Base-by-base conservation (phyloP, 1,139 yeast genomes). In the Scheffersomyces parashehatae region DNA sequence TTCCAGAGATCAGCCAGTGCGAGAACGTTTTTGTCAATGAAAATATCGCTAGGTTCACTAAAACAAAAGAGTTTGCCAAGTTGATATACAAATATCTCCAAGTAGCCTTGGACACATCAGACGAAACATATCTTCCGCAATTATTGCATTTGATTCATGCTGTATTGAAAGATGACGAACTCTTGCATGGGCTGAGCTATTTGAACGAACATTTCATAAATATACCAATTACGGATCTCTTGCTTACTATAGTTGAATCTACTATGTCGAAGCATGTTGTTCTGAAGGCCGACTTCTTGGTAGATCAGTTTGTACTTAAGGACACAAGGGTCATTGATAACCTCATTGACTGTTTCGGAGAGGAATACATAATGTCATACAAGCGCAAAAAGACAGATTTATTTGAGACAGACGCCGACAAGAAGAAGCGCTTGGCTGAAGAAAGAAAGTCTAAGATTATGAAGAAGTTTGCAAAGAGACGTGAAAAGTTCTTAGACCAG, bases 61-160 rank as follows among this genome's bases (percentile, higher is more conserved):
- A 78, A 54, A 73, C 83, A 0, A 60, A 58, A 4, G 68, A 65
- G 3, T 82, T 85, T 60, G 82, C 81, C 1, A 82, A 81, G 51
- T 61, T 84, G 37, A 47, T 84, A 8, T 81, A 79, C 52, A 83
- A 82, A 53, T 61, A 81, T 15, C 62, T 85, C 12, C 79, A 77
- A 44, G 70, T 72, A 32, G 73, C 86, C 0, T 65, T 82, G 29
- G 73, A 73, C 40, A 56, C 68, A 1, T 73, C 75, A n/a, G 77
- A 78, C 42, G 82, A 79, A 39, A 67, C 79, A 0, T 83, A 68
- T 53, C 61, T 84, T 37, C 78, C 81, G 11, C 82, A 80, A 40
- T 57, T 83, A n/a, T 69, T 86, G 36, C 93, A 85, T 54, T 69
- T 85, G 44, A 50, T 85, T 2, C 89, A 85, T 65, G 91, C 86